Evolutionary conservation across 2,329 filamentous ascomycete species (phyloP), one percentile per base, ranked within the genome.

Genomic region (Aspergillus terreus): DNA sequence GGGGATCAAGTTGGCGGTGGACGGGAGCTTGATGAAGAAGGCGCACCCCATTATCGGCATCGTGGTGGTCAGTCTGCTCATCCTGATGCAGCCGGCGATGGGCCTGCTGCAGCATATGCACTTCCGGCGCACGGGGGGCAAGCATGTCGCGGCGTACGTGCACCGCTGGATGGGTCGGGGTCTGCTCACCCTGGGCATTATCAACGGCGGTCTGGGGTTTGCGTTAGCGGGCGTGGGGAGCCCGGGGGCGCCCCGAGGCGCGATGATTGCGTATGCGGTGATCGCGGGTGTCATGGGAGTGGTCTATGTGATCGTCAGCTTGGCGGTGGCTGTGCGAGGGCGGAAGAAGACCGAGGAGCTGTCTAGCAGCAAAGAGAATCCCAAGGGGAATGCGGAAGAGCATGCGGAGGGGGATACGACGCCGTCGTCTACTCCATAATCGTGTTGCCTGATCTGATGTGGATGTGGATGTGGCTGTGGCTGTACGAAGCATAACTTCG

Each of bases 201-300:
- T 82, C 62, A 83, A 83, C 58, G 80, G 78, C 15, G 80, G 79
- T 1, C 64, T 82, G 0, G 80, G 80, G 0, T 72, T 82, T 36
- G 64, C 68, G 50, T 65, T 80, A 15, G 75, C 76, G 2, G 69
- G 73, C 19, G 66, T 71, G 32, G 72, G 68, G 43, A 61, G 56
- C 4, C 58, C 65, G 19, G 67, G 67, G n/a, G 63, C 62, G 14
- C 63, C 62, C 3, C 55, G 50, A 1, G 62, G 62, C 12, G 68
- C 67, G 0, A 65, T 73, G 6, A 78, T 81, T 54, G 78, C 71
- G 0, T 82, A 82, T 56, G 68, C 70, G 2, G 74, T 81, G 6
- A 64, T 80, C 46, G 77, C 78, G 32, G 80, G 69, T 2, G 47
- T 79, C 11, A 69, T 82, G 46, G 78, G 71, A 44, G 43, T 76